A percentile compares a stretch with the other conserved stretches of the same genome.
phyloP scores from a whole-genome alignment of 306 rosid species.

The Hippophae gyantsensis region DNA sequence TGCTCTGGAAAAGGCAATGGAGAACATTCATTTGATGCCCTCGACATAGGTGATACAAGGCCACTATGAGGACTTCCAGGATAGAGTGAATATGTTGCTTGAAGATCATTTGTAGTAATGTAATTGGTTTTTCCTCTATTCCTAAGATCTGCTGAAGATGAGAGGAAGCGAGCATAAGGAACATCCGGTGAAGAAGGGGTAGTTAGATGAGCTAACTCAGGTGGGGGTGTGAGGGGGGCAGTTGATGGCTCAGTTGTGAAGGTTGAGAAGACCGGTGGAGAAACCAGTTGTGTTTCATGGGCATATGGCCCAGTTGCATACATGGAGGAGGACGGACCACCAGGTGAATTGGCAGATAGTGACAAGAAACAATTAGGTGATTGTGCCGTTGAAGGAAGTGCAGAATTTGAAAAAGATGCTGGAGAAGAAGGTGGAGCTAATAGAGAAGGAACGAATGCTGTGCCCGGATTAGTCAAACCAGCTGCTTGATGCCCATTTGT shows the following conservation, averaged over 20 bases:
- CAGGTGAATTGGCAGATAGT: slow-evolving; percentile 85
- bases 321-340: slow-evolving; percentile 86
- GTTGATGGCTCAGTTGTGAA: slow-evolving; percentile 98
- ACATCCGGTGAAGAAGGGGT: slow-evolving; percentile 99
- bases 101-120: slow-evolving; percentile 76
- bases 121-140: slow-evolving; percentile 44
- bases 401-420: slow-evolving; percentile 85
- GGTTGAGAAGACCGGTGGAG: slow-evolving; percentile 96
- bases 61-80: slow-evolving; percentile 91
- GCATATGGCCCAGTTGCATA: slow-evolving; percentile 97
- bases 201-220: slow-evolving; percentile 96
- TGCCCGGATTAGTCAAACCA: slow-evolving; percentile 61
- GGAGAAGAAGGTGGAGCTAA: slow-evolving; percentile 98
- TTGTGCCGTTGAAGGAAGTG: slow-evolving; percentile 90
- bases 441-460: slow-evolving; percentile 47
- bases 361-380: slow-evolving; percentile 85
- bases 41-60: slow-evolving; percentile 70
- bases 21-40: slow-evolving; percentile 65
- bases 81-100: slow-evolving; percentile 73
- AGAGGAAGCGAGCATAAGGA: slow-evolving; percentile 87
- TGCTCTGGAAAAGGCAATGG: slow-evolving; percentile 73
- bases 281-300: slow-evolving; percentile 80
- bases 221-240: slow-evolving; percentile 97
- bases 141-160: slow-evolving; percentile 70
- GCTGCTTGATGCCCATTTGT: slow-evolving; percentile 69